Percentiles rank a stretch among this genome's conserved stretches.
Evolutionary conservation across 2,329 filamentous ascomycete genomes (phyloP).

Genomic region (Monilinia fructicola): DNA sequence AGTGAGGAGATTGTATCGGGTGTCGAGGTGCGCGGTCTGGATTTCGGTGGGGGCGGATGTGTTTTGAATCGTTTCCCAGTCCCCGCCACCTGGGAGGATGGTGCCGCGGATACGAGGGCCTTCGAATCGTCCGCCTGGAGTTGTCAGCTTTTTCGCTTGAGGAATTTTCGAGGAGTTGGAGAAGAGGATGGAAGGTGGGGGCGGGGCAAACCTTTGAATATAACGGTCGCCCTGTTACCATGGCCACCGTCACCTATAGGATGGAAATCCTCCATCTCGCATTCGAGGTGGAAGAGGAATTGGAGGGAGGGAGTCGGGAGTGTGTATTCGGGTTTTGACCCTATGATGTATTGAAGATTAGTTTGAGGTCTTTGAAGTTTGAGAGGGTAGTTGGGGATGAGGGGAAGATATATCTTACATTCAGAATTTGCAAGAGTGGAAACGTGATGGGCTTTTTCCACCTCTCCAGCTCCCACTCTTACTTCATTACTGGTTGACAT

Average conservation of each 20-base stretch:
- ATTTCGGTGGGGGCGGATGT: slow-evolving; percentile 18
- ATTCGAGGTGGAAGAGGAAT: slow-evolving; percentile 14
- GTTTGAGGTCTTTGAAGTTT: neutral
- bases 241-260: neutral
- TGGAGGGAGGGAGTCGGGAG: neutral
- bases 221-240: neutral
- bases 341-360: neutral
- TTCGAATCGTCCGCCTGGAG: slow-evolving; percentile 22
- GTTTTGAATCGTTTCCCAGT: slow-evolving; percentile 21
- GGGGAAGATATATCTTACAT: neutral
- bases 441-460: slow-evolving; percentile 3
- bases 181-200: neutral
- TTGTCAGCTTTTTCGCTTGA: neutral
- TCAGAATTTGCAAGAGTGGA: slow-evolving; percentile 7
- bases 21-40: neutral
- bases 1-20: slow-evolving; percentile 7
- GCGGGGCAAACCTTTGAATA: neutral
- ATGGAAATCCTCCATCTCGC: neutral
- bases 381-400: no score
- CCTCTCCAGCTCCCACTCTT: slow-evolving; percentile 1
- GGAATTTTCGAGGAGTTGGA: neutral
- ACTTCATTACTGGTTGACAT: neutral
- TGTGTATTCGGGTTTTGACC: neutral
- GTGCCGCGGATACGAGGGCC: slow-evolving; percentile 18
- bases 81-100: slow-evolving; percentile 8